A percentile compares a stretch with the other conserved stretches of the same genome.
Conservation (phyloP, 176 grass and related monocot species). For the Oryza nivara region DNA sequence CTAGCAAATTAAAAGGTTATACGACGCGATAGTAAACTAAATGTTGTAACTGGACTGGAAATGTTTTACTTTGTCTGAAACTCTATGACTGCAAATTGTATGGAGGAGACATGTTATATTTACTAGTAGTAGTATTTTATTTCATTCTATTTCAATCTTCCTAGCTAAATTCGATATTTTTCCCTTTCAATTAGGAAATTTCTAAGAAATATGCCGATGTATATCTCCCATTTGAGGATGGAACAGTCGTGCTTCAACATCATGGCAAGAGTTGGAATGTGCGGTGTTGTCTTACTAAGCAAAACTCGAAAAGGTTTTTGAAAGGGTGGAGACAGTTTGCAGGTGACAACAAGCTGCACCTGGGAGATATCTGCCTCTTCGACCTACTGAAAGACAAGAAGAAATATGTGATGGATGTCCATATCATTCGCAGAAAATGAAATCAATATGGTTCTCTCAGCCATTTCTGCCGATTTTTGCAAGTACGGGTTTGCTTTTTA, state of each 20-base stretch:
- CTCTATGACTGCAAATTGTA: too few relatives aligned
- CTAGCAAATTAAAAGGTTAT: too few relatives aligned
- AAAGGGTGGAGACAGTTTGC: constrained; percentile 34
- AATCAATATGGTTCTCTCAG: background rate
- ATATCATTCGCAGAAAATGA: background rate
- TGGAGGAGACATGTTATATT: too few relatives aligned
- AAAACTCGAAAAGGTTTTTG: background rate
- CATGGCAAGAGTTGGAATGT: constrained; percentile 32
- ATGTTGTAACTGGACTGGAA: too few relatives aligned
- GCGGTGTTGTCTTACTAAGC: background rate
- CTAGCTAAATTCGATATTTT: background rate
- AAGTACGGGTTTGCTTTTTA: background rate
- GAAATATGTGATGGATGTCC: constrained; percentile 28
- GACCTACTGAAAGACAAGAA: background rate
- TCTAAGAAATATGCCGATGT: background rate
- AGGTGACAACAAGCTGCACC: constrained; percentile 27
- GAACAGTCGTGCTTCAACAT: background rate
- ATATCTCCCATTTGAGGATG: constrained; percentile 16
- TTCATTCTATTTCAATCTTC: background rate
- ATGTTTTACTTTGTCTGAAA: too few relatives aligned
- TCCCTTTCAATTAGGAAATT: background rate
- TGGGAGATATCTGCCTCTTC: constrained; percentile 59
- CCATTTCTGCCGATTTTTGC: background rate
- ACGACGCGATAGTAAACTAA: too few relatives aligned
- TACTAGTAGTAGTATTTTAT: too few relatives aligned